Evolutionary conservation across 345 rosid species (phyloP), one percentile per base, ranked within the genome.

Genomic region (Raphanus raphanistrum): DNA sequence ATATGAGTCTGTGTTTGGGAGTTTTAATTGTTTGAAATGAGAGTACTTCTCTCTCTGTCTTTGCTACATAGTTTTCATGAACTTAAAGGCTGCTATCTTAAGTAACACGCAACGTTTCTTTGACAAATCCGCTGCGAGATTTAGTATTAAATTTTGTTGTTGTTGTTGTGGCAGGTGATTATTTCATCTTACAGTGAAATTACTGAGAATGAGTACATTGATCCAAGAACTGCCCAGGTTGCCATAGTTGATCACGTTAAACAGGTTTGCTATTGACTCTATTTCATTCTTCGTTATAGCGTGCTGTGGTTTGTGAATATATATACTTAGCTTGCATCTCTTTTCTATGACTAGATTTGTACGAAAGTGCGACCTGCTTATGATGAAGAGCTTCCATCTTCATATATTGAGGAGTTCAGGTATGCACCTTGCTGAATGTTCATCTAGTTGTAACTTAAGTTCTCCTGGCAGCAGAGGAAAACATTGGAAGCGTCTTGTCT

Each of bases 201-300:
- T 61, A 79, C 70, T 48, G 83, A 84, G 76, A 88, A 86, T 60
- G 89, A 88, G 86, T 95, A 80, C 67, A 85, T 95, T 79, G 99
- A 95, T 86, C 96, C 99, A 41, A 90, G 94, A 81, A 93, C 93
- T 78, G 92, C 94, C 1, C 96, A 90, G 80, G 96, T 93, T 75
- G 99, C 97, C 28, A 70, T 79, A 43, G 87, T 95, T 65, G 89
- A 95, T 80, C 99, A 95, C 87, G 87, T 93, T 66, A 95, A 93
- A 86, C 99, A 95, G 90, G 99, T 95, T 70, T 68, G 77, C 76
- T 64, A 17, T 21, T 32, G 9, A 36, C 31, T 69, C 2, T 48
- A 31, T 33, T 60, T 68, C 4, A 2, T 28, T 38, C 60, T 62
- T 68, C 54, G 13, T n/a, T 55, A 28, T 60, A 17, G 31, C 0